Evolutionary conservation across 306 rosid genomes (phyloP), one percentile per base, ranked within the genome.

Genomic region (Cicer chorassanicum): DNA sequence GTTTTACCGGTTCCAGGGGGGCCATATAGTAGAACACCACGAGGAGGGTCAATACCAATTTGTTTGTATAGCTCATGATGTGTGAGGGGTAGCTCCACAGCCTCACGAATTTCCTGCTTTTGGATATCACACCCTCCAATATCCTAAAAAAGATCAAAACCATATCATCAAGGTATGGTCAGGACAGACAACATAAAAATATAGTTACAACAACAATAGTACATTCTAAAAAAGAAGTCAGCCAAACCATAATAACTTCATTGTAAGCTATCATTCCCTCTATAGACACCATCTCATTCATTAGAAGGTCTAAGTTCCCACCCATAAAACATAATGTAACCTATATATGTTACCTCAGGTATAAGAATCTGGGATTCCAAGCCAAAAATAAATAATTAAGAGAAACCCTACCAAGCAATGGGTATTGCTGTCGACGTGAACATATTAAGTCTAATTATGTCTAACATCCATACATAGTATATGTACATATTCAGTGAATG

Each of bases 1-100:
- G 99, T 95, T 84, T 95, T 95, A 49, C 99, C 99, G 5, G 98
- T 95, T 40, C 99, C 99, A 59, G 99, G 99, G 29, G 99, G 99
- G 0, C 99, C 99, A 80, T 95, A 95, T 56, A 95, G 96, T 84
- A 95, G 81, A 49, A 95, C 99, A 72, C 99, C 99, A n/a, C 99
- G 98, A 50, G 99, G 99, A 45, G 99, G 99, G 45, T 95, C 99
- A 65, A 95, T 95, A 76, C 99, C 99, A 81, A 95, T 95, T 84
- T 95, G 99, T 80, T 92, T 92, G 87, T 95, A 95, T 12, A 95
- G 82, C 61, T 95, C 99, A 61, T 95, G 99, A 81, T 95, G 99
- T 6, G 99, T 95, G 55, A 92, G 98, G 16, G 99, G 99, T 13
- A 95, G 81, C 83, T 95, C 99, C 55, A 95, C 99, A 18, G 99